Evolutionary conservation across 192 early-diverging fungal species (phyloP), one percentile per base, ranked within the genome.

Genomic region (Allomyces macrogynus): DNA sequence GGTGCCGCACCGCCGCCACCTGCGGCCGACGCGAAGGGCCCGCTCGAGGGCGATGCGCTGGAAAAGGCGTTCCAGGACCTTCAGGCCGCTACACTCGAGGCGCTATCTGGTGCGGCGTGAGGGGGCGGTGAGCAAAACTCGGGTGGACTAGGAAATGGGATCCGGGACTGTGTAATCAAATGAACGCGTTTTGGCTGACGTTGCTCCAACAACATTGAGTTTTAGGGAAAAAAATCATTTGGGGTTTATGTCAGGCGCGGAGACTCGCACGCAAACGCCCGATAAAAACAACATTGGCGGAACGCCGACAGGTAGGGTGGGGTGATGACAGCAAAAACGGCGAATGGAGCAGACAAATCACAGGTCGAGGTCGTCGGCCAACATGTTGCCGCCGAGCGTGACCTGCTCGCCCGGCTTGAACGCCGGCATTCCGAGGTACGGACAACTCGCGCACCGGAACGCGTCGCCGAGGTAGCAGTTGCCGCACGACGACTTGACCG

Each of bases 321-420:
- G 32, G 32, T 40, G 32, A 7, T 8, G 32, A 40, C 32, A 40
- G 32, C 32, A 40, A 40, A 40, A 40, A 8, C 3, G 8, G 32
- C 32, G 32, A 40, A 40, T n/a, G n/a, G n/a, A n/a, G n/a, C n/a
- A n/a, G n/a, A n/a, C n/a, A 40, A 7, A 57, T 75, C 69, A 77
- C 65, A 71, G 68, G 43, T 76, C 76, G 65, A 87, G 72, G 68
- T 87, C 86, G 66, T 87, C 86, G 61, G 80, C 77, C 66, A 84
- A 70, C 70, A 85, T 72, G 66, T 79, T 80, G n/a, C 93, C 93
- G 25, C 82, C 87, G 23, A 98, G 77, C 12, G 80, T 77, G 62
- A 98, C 85, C 72, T 93, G 90, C 69, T 98, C 90, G 32, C 95
- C 95, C 1, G 90, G 89, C 69, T 90, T 82, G 77, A 98, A 98